Evolutionary conservation across 2,329 filamentous ascomycete genomes (phyloP), one percentile per base, ranked within the genome.

Genomic region (Alternaria sp.): DNA sequence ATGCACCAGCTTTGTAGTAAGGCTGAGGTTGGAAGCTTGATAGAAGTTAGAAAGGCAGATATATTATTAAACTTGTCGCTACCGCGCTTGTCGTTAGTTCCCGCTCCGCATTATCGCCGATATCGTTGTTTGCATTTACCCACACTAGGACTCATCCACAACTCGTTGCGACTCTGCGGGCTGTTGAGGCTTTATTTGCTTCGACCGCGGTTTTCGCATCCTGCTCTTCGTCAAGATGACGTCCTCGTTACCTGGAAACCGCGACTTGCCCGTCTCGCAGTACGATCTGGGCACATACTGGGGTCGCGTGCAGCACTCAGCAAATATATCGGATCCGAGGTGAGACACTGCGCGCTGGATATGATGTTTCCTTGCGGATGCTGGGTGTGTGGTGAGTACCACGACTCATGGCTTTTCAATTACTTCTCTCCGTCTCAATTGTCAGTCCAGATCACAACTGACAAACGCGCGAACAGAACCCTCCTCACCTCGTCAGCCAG

Each of bases 211-310:
- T 12, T 39, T 51, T 44, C 24, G 38, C 28, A 41, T 5, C 12
- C 16, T 52, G 20, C 24, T 5, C 26, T 32, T 26, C 8, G 18
- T 36, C 52, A 61, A 49, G 12, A 89, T 89, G 87, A 88, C 87
- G 42, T 82, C 86, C 47, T 88, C 88, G 26, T 77, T 89, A 28
- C 87, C 87, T 26, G 87, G 88, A 57, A 86, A 80, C 68, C 91
- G 94, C 79, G 93, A 97, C 79, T 86, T 97, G 66, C 95, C 95
- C 63, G 88, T 89, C 57, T 99, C 95, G 55, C 93, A 93, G 80
- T 94, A 96, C 86, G 92, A 99, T 78, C 85, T 99, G 74, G 88
- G 81, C 76, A 97, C 94, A 47, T 99, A 99, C 82, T 95, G 92
- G 92, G 95, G 95, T 67, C 89, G 95, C 60, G 95, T 98, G 75